A percentile compares a stretch with the other conserved stretches of the same genome.
phyloP scores from a whole-genome alignment of 2,329 filamentous ascomycete genomes.

The Fusarium beomiforme region DNA sequence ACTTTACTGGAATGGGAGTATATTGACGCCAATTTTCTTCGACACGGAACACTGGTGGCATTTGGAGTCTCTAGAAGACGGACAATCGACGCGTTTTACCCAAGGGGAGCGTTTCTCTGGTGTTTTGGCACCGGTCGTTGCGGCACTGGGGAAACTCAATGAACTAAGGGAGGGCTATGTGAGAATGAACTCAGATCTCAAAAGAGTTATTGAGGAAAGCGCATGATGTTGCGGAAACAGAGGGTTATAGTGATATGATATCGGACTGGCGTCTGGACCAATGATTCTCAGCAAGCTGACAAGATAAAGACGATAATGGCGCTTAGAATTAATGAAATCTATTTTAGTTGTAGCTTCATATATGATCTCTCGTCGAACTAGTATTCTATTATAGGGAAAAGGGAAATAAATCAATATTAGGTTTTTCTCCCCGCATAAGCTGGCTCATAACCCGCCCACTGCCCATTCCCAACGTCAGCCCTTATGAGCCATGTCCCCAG shows the following conservation, averaged over 20 bases:
- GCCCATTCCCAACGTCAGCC: background rate
- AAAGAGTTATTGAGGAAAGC: background rate
- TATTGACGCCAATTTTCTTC: background rate
- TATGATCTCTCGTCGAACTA: too few species aligned
- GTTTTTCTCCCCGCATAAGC: accelerated
- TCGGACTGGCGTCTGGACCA: too few species aligned
- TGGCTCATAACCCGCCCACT: background rate
- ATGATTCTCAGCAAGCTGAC: too few species aligned
- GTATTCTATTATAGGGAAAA: background rate
- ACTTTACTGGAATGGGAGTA: constrained; percentile 5
- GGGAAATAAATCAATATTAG: accelerated
- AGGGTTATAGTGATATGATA: too few species aligned
- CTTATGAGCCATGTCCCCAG: background rate
- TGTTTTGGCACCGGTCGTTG: background rate
- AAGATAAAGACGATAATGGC: too few species aligned
- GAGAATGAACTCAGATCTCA: constrained; percentile 5
- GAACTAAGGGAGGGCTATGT: background rate
- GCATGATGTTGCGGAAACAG: background rate
- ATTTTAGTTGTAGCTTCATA: too few species aligned
- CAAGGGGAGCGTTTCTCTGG: constrained; percentile 10
- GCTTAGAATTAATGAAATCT: too few species aligned
- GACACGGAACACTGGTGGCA: constrained; percentile 15
- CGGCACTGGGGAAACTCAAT: background rate
- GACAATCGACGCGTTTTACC: background rate
- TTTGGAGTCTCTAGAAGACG: background rate